Evolutionary conservation across 1,284 basidiomycete genomes (phyloP).

Genomic region (Moniliophthora roreri): DNA sequence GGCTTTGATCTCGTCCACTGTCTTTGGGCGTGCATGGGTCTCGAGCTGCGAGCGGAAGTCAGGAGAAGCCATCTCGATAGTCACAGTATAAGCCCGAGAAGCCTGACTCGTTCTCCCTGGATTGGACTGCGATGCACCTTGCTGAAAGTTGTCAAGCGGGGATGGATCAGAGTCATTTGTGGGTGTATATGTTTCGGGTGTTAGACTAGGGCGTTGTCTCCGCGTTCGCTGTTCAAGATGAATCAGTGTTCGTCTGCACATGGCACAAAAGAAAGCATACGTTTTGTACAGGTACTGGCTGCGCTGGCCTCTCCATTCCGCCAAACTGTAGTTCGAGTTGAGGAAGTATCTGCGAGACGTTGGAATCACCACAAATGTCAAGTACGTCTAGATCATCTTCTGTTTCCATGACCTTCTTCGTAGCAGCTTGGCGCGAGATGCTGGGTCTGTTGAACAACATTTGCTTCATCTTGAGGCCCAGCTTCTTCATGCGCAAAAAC

Average conservation of each 20-base stretch:
- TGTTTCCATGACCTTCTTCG: not conserved
- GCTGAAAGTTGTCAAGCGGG: not conserved
- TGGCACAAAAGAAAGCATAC: too few relatives aligned
- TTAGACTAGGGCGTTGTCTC: slow-evolving; percentile 16
- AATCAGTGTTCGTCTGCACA: not conserved
- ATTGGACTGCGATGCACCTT: too few relatives aligned
- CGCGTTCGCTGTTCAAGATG: slow-evolving; percentile 3
- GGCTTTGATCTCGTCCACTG: slow-evolving; percentile 33
- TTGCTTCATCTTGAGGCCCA: slow-evolving; percentile 7
- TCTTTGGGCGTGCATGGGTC: slow-evolving; percentile 31
- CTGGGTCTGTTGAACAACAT: not conserved
- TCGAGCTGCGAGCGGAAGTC: slow-evolving; percentile 18
- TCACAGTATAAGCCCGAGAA: too few relatives aligned
- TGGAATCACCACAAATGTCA: not conserved
- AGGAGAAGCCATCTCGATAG: slow-evolving; percentile 4
- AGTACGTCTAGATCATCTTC: not conserved
- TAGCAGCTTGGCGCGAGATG: not conserved
- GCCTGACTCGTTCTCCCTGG: too few relatives aligned
- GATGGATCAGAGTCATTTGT: not conserved
- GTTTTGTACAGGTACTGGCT: slow-evolving; percentile 9
- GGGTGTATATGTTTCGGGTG: slow-evolving; percentile 17
- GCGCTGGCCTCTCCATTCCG: not conserved
- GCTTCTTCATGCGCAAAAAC: slow-evolving; percentile 5
- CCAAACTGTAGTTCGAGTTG: not conserved
- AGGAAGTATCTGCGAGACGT: not conserved